These are phyloP conservation scores for Talaromyces sp. DNA, from an alignment of 2,329 filamentous ascomycete genomes.

Conservation along the genomic window DNA sequence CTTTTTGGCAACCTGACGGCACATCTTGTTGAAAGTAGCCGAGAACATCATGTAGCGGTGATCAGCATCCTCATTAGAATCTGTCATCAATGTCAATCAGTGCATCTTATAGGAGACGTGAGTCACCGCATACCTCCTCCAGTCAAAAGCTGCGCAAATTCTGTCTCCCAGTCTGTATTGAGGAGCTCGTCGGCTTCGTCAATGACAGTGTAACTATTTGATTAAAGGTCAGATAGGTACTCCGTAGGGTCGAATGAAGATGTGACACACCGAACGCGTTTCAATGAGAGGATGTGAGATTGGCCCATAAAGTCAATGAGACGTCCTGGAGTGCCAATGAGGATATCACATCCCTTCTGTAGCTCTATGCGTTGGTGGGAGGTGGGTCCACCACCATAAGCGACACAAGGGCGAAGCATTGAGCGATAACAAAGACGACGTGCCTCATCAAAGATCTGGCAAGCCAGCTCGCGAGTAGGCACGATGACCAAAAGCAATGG, in stretches of 20 bases:
- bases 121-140: conserved; percentile 64
- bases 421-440: conserved; percentile 90
- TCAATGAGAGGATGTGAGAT: conserved; percentile 65
- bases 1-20: conserved; percentile 71
- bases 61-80: conserved; percentile 73
- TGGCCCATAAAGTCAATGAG: conserved; percentile 78
- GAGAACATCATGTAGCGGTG: conserved; percentile 80
- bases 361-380: conserved; percentile 69
- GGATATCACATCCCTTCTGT: conserved; percentile 78
- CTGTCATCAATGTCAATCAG: conserved; percentile 25
- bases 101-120: not conserved
- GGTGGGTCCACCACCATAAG: conserved; percentile 80
- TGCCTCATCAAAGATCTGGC: conserved; percentile 93
- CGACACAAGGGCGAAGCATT: conserved; percentile 86
- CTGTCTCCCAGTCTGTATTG: conserved; percentile 70
- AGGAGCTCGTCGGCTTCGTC: conserved; percentile 97
- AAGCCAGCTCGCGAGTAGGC: conserved; percentile 84
- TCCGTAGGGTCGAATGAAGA: not conserved
- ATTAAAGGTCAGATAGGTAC: conserved; percentile 6
- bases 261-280: conserved; percentile 64
- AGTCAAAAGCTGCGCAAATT: conserved; percentile 71
- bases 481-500: conserved; percentile 82
- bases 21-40: conserved; percentile 81
- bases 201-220: conserved; percentile 63
- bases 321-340: conserved; percentile 85